Evolutionary conservation across 2,329 filamentous ascomycete genomes (phyloP).

Genomic region (Dryadomyces sulphureus): DNA sequence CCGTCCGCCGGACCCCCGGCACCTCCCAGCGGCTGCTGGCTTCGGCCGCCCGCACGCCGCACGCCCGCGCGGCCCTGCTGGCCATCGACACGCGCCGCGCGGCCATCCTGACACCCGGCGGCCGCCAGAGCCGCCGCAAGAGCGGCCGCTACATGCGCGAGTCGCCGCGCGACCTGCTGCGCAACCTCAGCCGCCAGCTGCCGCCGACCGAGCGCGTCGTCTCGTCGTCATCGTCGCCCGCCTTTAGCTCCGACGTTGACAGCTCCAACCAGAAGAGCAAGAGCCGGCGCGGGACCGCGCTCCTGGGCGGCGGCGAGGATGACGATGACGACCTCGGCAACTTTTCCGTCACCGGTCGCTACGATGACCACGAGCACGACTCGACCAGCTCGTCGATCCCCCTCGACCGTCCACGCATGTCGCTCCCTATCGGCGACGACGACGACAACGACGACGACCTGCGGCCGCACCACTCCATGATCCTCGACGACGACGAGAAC

Average conservation of each 20-base stretch:
- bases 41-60: conserved; percentile 38
- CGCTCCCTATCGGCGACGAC: conserved; percentile 34
- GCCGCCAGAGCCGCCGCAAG: conserved; percentile 32
- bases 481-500: conserved; percentile 32
- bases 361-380: conserved; percentile 35
- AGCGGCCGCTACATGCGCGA: conserved; percentile 41
- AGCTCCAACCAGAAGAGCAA: conserved; percentile 7
- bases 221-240: conserved; percentile 22
- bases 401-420: conserved; percentile 37
- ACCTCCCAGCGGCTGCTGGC: conserved; percentile 27
- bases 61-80: conserved; percentile 44
- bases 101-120: conserved; percentile 43
- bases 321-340: neutral
- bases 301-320: neutral
- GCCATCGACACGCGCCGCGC: conserved; percentile 44
- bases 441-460: conserved; percentile 36
- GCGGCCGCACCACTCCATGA: conserved; percentile 36
- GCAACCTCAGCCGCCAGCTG: conserved; percentile 37
- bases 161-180: conserved; percentile 37
- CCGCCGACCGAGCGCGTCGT: conserved; percentile 32
- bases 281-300: neutral
- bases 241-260: conserved; percentile 18
- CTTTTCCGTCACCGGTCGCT: neutral
- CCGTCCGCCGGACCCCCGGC: conserved; percentile 15
- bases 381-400: conserved; percentile 15